Evolutionary conservation across 2,329 filamentous ascomycete genomes (phyloP).

Genomic region (Exophiala viscosa): DNA sequence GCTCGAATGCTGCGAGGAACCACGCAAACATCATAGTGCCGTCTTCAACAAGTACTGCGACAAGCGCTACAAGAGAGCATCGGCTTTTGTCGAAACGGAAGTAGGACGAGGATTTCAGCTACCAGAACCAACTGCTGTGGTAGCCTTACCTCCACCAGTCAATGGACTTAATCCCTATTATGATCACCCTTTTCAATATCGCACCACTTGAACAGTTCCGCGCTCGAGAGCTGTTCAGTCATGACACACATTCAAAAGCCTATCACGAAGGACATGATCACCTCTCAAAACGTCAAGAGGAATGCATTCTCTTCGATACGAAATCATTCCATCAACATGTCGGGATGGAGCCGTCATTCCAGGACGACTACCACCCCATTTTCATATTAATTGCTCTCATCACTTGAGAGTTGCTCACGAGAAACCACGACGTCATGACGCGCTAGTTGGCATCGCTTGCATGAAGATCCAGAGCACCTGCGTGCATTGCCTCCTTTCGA

Average conservation of each 20-base stretch:
- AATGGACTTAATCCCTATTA: conserved; percentile 19
- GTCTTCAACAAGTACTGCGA: conserved; percentile 92
- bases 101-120: conserved; percentile 60
- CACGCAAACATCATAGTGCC: conserved; percentile 75
- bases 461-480: background rate
- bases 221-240: conserved; percentile 1
- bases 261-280: background rate
- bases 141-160: conserved; percentile 10
- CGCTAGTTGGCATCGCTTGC: conserved; percentile 18
- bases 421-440: conserved; percentile 23
- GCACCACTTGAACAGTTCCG: conserved; percentile 8
- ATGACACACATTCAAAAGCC: background rate
- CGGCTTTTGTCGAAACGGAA: conserved; percentile 73
- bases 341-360: background rate
- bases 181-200: conserved; percentile 25
- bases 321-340: background rate
- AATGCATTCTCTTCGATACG: background rate
- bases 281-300: background rate
- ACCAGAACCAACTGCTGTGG: conserved; percentile 33
- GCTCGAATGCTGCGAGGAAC: conserved; percentile 80
- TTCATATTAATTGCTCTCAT: conserved; percentile 13
- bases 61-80: conserved; percentile 79
- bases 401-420: conserved; percentile 19
- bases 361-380: conserved; percentile 6
- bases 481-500: conserved; percentile 4